Percentiles rank a stretch among this genome's conserved stretches.
phyloP scores from a whole-genome alignment of 2,329 filamentous ascomycete species.

The Alternaria infectoria region DNA sequence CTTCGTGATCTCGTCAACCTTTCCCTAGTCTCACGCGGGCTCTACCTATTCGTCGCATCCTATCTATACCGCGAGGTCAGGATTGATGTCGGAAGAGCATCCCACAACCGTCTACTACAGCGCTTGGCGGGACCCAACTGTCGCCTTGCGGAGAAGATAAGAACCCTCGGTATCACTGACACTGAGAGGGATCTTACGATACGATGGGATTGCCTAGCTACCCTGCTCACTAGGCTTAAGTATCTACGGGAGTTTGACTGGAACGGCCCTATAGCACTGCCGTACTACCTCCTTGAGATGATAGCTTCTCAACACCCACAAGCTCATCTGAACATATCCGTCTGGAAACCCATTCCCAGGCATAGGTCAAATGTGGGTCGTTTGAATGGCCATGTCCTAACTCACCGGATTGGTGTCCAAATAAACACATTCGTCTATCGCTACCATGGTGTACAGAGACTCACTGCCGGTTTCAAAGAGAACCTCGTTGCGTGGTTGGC shows the following conservation, averaged over 20 bases:
- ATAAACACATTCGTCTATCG: not conserved
- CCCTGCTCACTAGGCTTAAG: not conserved
- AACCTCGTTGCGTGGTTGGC: not conserved
- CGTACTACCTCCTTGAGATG: not conserved
- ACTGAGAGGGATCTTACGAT: not conserved
- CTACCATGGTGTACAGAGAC: not conserved
- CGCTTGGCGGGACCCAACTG: not conserved
- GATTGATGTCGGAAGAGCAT: not conserved
- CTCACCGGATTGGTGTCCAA: not conserved
- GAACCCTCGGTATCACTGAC: not conserved
- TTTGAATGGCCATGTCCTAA: not conserved
- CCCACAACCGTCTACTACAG: not conserved
- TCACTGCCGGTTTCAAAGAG: not conserved
- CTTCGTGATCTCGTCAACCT: not conserved
- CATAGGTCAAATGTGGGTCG: not conserved
- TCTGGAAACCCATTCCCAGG: not conserved
- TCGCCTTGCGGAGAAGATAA: not conserved
- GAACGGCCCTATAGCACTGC: not conserved
- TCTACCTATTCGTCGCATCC: not conserved
- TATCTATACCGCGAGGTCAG: constrained; percentile 3
- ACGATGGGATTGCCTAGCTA: not conserved
- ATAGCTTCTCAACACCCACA: not conserved
- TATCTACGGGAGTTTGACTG: not conserved
- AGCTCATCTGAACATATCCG: not conserved
- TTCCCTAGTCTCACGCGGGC: not conserved